Conservation (phyloP, 805 yeast species). For the Brettanomyces naardenensis region DNA sequence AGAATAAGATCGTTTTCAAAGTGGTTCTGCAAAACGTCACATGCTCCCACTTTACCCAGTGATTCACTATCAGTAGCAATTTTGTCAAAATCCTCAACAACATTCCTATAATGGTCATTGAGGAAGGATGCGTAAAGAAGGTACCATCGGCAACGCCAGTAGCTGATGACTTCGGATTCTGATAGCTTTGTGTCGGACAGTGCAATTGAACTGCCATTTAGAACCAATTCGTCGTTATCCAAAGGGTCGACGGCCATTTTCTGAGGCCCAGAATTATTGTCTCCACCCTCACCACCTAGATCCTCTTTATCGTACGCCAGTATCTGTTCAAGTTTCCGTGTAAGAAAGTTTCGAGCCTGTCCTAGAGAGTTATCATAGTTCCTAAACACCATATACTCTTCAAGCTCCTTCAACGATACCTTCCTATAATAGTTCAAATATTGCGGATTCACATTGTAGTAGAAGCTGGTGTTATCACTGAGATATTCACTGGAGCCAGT, state of each 20-base stretch:
- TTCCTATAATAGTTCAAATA: conserved; percentile 9
- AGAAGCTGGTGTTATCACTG: conserved; percentile 13
- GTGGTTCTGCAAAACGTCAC: conserved; percentile 11
- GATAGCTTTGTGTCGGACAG: conserved; percentile 1
- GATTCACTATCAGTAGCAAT: conserved; percentile 9
- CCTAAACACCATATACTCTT: conserved; percentile 13
- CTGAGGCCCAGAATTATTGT: conserved; percentile 1
- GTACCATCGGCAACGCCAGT: conserved; percentile 25
- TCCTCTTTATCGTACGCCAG: conserved; percentile 15
- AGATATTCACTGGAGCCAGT: conserved; percentile 14
- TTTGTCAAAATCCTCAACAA: conserved; percentile 15
- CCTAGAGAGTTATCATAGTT: conserved; percentile 14
- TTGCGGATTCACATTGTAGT: conserved; percentile 14
- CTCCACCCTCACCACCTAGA: conserved; percentile 13
- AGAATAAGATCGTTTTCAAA: conserved; percentile 13
- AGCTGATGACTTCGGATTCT: conserved; percentile 15
- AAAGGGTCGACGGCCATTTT: background rate
- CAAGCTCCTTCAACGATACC: conserved; percentile 12
- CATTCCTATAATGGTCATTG: conserved; percentile 16
- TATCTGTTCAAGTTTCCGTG: conserved; percentile 14
- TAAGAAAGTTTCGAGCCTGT: conserved; percentile 8
- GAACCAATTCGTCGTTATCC: background rate
- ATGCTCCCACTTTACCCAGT: conserved; percentile 10
- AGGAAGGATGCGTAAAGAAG: conserved; percentile 19
- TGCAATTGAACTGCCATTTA: background rate